Base-by-base conservation (phyloP, 2,329 filamentous ascomycete species). In the Colletotrichum kahawae region DNA sequence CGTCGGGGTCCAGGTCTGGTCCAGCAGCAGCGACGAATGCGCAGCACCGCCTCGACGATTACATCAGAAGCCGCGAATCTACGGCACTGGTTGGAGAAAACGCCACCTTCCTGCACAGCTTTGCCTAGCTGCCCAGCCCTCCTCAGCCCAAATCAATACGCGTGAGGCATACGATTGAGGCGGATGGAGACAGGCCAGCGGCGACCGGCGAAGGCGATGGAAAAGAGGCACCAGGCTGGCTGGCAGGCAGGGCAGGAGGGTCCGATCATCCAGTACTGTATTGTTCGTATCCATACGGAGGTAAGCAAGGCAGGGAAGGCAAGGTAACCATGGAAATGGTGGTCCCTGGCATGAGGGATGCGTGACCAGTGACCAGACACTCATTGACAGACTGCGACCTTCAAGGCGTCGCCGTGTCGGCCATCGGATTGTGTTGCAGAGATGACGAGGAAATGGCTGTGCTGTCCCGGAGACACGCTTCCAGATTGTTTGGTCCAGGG, bases 51-150 rank as follows among this genome's bases (percentile, higher is more conserved):
- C 74, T 54, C 74, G 48, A 66, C 7, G 65, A 67, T 76, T 74
- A 74, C 70, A 70, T 76, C 74, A 74, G 64, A 66, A 43, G 73
- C 73, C 57, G 59, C 73, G 64, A 75, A 29, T 76, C n/a, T 56
- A 60, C 21, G 36, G 31, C 38, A 51, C 31, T 34, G 33, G 34
- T 38, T 70, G 69, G 56, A 16, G 27, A 56, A 57, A 57, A 21
- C 43, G 43, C 43, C 36, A 16, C 62, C 62, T 65, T 65, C 10
- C 65, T 67, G 65, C 65, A 63, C 34, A 36, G 27, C 16, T 34
- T 56, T 8, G 24, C 27, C n/a, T 38, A 27, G 9, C 27, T 16
- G 56, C 36, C 56, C 67, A 51, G 67, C 67, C 27, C 16, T 60
- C 43, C 67, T 69, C 67, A 60, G 67, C 67, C 67, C 56, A 27